These are phyloP conservation scores for Lasiosphaeria hispida DNA, from an alignment of 495 filamentous ascomycete species.

Conservation along the genomic window DNA sequence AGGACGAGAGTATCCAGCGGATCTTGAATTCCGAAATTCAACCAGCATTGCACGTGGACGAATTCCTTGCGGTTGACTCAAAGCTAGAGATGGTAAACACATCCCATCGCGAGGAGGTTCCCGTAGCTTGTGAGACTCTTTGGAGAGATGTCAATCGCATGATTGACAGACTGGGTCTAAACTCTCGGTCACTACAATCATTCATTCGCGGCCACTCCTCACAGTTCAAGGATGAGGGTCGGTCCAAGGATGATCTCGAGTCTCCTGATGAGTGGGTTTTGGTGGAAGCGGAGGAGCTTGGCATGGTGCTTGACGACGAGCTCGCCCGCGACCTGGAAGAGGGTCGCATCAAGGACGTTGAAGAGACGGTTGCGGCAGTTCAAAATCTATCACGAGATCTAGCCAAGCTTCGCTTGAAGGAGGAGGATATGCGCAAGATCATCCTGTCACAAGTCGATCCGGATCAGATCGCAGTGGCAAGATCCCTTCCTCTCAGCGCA, in stretches of 20 bases:
- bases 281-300: conserved; percentile 65
- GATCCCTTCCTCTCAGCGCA: conserved; percentile 70
- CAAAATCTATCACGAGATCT: conserved; percentile 63
- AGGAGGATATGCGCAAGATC: conserved; percentile 69
- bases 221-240: conserved; percentile 46
- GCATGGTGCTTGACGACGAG: conserved; percentile 52
- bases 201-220: conserved; percentile 66
- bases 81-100: conserved; percentile 19
- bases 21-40: conserved; percentile 45
- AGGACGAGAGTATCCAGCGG: conserved; percentile 55
- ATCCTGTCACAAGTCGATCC: conserved; percentile 63
- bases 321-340: conserved; percentile 59
- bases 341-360: conserved; percentile 61
- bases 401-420: conserved; percentile 63
- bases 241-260: conserved; percentile 59
- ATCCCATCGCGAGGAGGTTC: conserved; percentile 57
- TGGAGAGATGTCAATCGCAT: conserved; percentile 95
- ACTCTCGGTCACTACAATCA: conserved; percentile 68
- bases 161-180: conserved; percentile 89
- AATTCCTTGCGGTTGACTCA: conserved; percentile 51
- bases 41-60: conserved; percentile 51
- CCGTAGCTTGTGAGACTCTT: conserved; percentile 60
- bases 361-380: conserved; percentile 60
- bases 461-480: conserved; percentile 55
- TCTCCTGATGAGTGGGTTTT: conserved; percentile 66